These are phyloP conservation scores for Angophora floribunda DNA, from an alignment of 345 rosid species.

Conservation along the genomic window DNA sequence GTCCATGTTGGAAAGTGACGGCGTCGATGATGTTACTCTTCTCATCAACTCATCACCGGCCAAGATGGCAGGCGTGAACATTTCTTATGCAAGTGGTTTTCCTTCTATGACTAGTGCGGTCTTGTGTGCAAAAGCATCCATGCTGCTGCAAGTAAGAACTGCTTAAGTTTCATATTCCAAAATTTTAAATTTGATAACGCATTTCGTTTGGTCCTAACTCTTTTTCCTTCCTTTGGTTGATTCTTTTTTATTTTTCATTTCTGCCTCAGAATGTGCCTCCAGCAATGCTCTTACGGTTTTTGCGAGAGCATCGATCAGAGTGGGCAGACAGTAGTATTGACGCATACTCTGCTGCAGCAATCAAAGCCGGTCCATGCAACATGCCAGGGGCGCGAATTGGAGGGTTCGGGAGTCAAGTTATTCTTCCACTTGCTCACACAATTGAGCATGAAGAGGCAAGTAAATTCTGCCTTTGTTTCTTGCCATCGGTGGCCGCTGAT, in stretches of 20 bases:
- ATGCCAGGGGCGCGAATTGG: conserved; percentile 73
- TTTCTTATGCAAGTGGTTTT: conserved; percentile 62
- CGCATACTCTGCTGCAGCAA: conserved; percentile 89
- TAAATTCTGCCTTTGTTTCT: not conserved
- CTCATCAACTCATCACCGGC: conserved; percentile 85
- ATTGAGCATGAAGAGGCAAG: conserved; percentile 92
- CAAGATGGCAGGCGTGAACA: conserved; percentile 69
- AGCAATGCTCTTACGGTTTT: conserved; percentile 75
- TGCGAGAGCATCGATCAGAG: conserved; percentile 95
- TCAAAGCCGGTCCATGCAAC: conserved; percentile 77
- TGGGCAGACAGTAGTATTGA: conserved; percentile 97
- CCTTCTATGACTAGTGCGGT: conserved; percentile 67
- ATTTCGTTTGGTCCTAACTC: not conserved
- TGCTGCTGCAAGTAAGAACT: conserved; percentile 68
- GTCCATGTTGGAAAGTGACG: conserved; percentile 92
- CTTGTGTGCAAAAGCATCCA: conserved; percentile 93
- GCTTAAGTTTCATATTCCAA: not conserved
- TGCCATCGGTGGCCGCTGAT: not conserved
- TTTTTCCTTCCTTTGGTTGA: not conserved
- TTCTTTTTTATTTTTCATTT: not conserved
- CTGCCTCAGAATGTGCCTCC: conserved; percentile 87
- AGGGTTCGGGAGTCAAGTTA: conserved; percentile 86
- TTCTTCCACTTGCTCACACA: conserved; percentile 95
- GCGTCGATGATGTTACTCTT: conserved; percentile 85
- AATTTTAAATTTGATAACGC: too few relatives aligned